Conservation (phyloP, 192 early-diverging fungal genomes). For the Anaeromyces robustus region DNA sequence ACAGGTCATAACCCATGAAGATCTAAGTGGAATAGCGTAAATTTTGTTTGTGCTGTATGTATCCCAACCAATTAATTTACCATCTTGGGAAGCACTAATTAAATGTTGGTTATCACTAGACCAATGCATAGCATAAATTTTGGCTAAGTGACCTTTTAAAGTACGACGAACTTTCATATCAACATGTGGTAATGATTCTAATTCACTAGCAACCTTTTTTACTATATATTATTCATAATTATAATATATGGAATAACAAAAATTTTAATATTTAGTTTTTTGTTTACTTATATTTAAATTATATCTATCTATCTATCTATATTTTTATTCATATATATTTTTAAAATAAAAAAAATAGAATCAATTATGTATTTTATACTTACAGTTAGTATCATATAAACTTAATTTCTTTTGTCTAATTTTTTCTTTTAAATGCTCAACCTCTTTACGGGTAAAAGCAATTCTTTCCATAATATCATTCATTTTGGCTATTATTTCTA, state of each 20-base stretch:
- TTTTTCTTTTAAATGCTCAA: slow-evolving; percentile 87
- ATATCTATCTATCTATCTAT: too few relatives aligned
- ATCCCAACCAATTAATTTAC: slow-evolving; percentile 99
- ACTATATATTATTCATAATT: slow-evolving; percentile 27
- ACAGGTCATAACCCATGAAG: slow-evolving; percentile 99
- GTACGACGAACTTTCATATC: slow-evolving; percentile 92
- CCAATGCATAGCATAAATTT: slow-evolving; percentile 99
- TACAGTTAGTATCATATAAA: slow-evolving; percentile 90
- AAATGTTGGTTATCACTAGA: slow-evolving; percentile 91
- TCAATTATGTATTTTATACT: too few relatives aligned
- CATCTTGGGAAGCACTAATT: slow-evolving; percentile 96
- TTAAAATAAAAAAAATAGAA: too few relatives aligned
- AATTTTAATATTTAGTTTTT: too few relatives aligned
- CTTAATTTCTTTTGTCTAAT: slow-evolving; percentile 88
- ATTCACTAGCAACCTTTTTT: slow-evolving; percentile 62
- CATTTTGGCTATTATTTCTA: slow-evolving; percentile 17
- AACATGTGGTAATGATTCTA: slow-evolving; percentile 75
- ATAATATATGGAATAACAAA: too few relatives aligned
- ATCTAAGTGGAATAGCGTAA: slow-evolving; percentile 93
- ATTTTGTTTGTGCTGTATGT: slow-evolving; percentile 97
- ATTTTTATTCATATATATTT: too few relatives aligned
- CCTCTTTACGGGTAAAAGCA: slow-evolving; percentile 76
- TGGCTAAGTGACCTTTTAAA: slow-evolving; percentile 94
- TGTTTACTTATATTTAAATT: too few relatives aligned
- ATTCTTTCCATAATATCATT: slow-evolving; percentile 82